These are phyloP conservation scores for Fereydounia khargensis DNA, from an alignment of 1,284 basidiomycete genomes.

Conservation along the genomic window DNA sequence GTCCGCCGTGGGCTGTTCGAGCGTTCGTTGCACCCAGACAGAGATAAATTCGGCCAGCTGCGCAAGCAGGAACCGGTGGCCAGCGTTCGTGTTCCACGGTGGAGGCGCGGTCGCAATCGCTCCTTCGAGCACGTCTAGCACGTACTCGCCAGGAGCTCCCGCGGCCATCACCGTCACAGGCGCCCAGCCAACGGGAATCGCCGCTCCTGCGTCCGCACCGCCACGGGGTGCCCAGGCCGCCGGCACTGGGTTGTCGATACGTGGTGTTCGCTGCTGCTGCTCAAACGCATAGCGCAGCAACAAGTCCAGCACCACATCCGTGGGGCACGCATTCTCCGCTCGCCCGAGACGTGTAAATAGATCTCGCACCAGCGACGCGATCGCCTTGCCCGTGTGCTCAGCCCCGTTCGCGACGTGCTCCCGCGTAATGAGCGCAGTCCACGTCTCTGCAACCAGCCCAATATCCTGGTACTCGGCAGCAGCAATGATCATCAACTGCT, in stretches of 20 bases:
- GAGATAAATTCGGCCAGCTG: constrained; percentile 32
- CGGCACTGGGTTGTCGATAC: neutral
- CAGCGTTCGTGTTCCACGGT: constrained; percentile 45
- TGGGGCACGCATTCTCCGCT: constrained; percentile 48
- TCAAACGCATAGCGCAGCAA: constrained; percentile 46
- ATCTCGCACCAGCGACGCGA: constrained; percentile 29
- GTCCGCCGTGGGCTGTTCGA: neutral
- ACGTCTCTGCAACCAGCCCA: constrained; percentile 75
- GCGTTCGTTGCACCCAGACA: constrained; percentile 24
- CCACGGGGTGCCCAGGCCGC: neutral
- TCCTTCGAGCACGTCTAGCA: constrained; percentile 80
- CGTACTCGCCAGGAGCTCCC: constrained; percentile 70
- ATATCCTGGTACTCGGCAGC: constrained; percentile 89
- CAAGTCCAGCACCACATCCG: constrained; percentile 43
- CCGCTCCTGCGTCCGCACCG: neutral
- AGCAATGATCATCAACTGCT: constrained; percentile 87
- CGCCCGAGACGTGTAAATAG: constrained; percentile 24
- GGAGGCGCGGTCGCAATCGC: constrained; percentile 67
- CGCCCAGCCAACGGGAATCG: constrained; percentile 68
- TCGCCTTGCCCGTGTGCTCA: constrained; percentile 28
- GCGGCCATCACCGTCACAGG: constrained; percentile 73
- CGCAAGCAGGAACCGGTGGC: constrained; percentile 41
- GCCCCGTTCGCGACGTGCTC: constrained; percentile 61
- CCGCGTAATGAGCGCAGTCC: constrained; percentile 80
- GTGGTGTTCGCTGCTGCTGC: constrained; percentile 2